Evolutionary conservation across 2,329 filamentous ascomycete genomes (phyloP).

Genomic region (Dactylellina drechsleri): DNA sequence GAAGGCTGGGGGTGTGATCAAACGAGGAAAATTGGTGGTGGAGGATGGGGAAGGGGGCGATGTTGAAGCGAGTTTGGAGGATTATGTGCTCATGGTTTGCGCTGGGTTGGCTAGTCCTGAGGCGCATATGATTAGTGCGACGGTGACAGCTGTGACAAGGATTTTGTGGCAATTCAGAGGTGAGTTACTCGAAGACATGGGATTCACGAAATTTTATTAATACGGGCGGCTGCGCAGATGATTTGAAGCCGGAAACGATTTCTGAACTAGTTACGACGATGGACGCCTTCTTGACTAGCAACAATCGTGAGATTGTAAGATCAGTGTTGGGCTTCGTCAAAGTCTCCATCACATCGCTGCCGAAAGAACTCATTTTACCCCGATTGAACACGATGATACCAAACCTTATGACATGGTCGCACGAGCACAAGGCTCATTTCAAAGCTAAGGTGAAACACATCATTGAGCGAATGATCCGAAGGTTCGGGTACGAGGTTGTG

Average conservation of each 20-base stretch:
- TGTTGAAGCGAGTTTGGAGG: conserved; percentile 83
- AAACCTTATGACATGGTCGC: conserved; percentile 93
- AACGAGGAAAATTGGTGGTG: conserved; percentile 85
- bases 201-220: conserved; percentile 12
- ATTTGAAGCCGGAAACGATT: conserved; percentile 75
- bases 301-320: conserved; percentile 95
- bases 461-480: conserved; percentile 88
- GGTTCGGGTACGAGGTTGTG: conserved; percentile 84
- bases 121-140: conserved; percentile 96
- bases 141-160: conserved; percentile 93
- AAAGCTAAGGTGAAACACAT: conserved; percentile 98
- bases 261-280: conserved; percentile 91
- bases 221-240: conserved; percentile 62
- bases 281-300: conserved; percentile 93
- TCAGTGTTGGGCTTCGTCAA: conserved; percentile 96
- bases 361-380: conserved; percentile 79
- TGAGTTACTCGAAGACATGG: neutral
- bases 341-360: conserved; percentile 87
- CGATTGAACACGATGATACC: conserved; percentile 81
- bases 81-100: conserved; percentile 98
- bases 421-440: conserved; percentile 98
- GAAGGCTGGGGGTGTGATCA: conserved; percentile 76
- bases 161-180: conserved; percentile 85
- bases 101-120: conserved; percentile 91
- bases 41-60: conserved; percentile 79